phyloP scores from a whole-genome alignment of 2,329 filamentous ascomycete species.

The Pseudocercospora crystallina region DNA sequence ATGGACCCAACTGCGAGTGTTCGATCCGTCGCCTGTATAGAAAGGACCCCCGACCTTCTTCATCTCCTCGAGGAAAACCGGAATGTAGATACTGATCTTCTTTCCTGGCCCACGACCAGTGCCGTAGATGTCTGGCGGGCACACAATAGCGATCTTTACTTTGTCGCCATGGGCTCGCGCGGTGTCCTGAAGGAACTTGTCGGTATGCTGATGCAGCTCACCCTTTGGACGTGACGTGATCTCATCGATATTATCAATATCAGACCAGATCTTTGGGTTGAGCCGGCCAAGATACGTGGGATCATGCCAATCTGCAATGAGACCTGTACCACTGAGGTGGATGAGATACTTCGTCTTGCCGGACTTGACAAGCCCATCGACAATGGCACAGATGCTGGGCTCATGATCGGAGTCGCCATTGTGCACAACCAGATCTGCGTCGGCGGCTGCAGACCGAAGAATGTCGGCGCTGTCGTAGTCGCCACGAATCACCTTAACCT shows the following conservation, averaged over 20 bases:
- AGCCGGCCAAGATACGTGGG: constrained; percentile 41
- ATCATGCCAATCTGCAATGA: constrained; percentile 49
- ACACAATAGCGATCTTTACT: constrained; percentile 61
- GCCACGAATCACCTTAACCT: constrained; percentile 43
- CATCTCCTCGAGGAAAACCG: constrained; percentile 40
- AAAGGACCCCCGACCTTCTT: constrained; percentile 38
- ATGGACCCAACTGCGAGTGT: constrained; percentile 54
- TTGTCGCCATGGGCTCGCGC: constrained; percentile 42
- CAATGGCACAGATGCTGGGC: constrained; percentile 46
- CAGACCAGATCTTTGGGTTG: constrained; percentile 46
- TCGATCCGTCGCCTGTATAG: constrained; percentile 53
- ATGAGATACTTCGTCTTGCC: constrained; percentile 43
- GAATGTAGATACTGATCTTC: constrained; percentile 43
- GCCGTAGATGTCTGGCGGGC: constrained; percentile 64
- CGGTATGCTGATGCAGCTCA: constrained; percentile 63
- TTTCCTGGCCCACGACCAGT: constrained; percentile 39
- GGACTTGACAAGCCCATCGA: constrained; percentile 47
- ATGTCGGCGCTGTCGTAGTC: constrained; percentile 43
- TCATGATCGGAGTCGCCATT: constrained; percentile 45
- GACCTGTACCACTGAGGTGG: constrained; percentile 55
- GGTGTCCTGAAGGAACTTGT: constrained; percentile 60
- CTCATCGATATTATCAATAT: constrained; percentile 54
- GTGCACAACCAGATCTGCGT: constrained; percentile 50
- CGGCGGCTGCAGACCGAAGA: constrained; percentile 46
- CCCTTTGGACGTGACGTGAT: constrained; percentile 55